Evolutionary conservation across 2,329 filamentous ascomycete genomes (phyloP).

Genomic region (Aspergillus calidoustus): DNA sequence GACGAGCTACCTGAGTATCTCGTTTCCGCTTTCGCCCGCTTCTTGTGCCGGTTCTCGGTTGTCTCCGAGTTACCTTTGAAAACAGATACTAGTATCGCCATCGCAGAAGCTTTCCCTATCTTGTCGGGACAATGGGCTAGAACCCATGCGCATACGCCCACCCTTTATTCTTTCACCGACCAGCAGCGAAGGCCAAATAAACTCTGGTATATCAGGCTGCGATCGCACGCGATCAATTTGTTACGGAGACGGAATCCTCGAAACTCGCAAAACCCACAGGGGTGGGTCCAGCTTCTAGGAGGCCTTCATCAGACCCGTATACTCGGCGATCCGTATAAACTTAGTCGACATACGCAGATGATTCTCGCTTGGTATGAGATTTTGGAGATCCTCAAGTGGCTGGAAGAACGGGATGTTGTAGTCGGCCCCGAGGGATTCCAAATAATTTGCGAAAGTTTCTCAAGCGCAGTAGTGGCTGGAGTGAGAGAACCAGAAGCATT

Average conservation of each 20-base stretch:
- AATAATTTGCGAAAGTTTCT: slow-evolving; percentile 41
- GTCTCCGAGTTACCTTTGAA: slow-evolving; percentile 18
- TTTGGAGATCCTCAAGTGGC: slow-evolving; percentile 37
- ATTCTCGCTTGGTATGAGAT: slow-evolving; percentile 46
- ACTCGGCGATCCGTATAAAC: slow-evolving; percentile 22
- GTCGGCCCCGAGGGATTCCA: slow-evolving; percentile 40
- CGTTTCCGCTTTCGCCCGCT: slow-evolving; percentile 51
- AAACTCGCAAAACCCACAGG: slow-evolving; percentile 35
- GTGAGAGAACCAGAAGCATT: slow-evolving; percentile 32
- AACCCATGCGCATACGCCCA: slow-evolving; percentile 15
- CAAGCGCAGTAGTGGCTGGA: slow-evolving; percentile 39
- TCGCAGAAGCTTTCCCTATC: slow-evolving; percentile 36
- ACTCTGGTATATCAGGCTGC: slow-evolving; percentile 31
- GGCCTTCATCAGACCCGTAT: slow-evolving; percentile 32
- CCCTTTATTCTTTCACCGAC: slow-evolving; percentile 28
- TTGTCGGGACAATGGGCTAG: slow-evolving; percentile 22
- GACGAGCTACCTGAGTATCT: slow-evolving; percentile 39
- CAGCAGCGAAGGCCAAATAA: slow-evolving; percentile 14
- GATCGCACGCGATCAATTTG: slow-evolving; percentile 45
- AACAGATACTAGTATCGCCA: slow-evolving; percentile 18
- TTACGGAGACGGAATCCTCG: slow-evolving; percentile 34
- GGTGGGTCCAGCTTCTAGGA: slow-evolving; percentile 45
- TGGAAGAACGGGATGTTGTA: slow-evolving; percentile 38
- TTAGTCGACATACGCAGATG: slow-evolving; percentile 33
- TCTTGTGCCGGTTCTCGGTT: slow-evolving; percentile 43